Evolutionary conservation across 306 rosid species (phyloP).

Genomic region (Begonia masoniana): DNA sequence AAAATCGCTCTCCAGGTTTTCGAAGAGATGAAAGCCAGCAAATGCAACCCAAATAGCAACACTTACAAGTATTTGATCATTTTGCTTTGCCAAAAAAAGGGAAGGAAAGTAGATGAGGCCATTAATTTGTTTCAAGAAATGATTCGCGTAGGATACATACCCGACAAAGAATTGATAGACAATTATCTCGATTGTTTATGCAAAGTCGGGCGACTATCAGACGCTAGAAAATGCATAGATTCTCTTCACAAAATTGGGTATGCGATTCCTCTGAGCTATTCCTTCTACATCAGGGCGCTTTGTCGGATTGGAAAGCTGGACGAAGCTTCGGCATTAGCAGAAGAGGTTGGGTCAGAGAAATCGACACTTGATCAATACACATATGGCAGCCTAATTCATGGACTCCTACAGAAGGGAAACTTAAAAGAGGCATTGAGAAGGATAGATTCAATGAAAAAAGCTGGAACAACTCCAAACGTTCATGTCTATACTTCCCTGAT

Average conservation of each 20-base stretch:
- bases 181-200: conserved; percentile 63
- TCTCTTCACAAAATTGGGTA: conserved; percentile 44
- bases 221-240: conserved; percentile 51
- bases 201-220: conserved; percentile 42
- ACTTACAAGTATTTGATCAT: conserved; percentile 74
- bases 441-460: conserved; percentile 50
- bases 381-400: conserved; percentile 80
- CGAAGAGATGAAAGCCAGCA: conserved; percentile 53
- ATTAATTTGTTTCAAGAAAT: conserved; percentile 38
- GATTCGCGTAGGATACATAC: conserved; percentile 35
- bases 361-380: conserved; percentile 35
- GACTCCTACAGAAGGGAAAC: conserved; percentile 41
- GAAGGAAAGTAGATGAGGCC: conserved; percentile 75
- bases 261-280: conserved; percentile 34
- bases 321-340: conserved; percentile 47
- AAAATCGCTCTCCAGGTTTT: conserved; percentile 56
- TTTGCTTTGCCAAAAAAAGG: conserved; percentile 57
- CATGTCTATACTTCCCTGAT: conserved; percentile 76
- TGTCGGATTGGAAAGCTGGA: conserved; percentile 63
- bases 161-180: conserved; percentile 71
- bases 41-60: conserved; percentile 40
- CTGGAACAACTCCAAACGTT: conserved; percentile 42
- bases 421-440: conserved; percentile 56
- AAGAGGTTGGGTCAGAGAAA: conserved; percentile 29
- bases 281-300: conserved; percentile 59